Conservation (phyloP, 2,329 filamentous ascomycete species). For the Colletotrichum sublineola region DNA sequence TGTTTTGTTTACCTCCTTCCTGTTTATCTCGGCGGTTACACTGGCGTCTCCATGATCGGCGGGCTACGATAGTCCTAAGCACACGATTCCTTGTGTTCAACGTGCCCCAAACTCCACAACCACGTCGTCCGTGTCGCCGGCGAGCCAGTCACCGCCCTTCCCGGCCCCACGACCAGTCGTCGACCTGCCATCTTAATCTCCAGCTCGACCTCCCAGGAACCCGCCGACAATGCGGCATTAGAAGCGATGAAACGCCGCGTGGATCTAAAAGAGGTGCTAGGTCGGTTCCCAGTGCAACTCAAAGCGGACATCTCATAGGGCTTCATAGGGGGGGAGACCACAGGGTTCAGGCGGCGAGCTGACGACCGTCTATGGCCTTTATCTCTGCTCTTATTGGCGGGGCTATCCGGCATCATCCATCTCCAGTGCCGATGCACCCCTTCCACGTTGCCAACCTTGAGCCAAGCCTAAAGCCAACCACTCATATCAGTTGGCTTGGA, state of each 20-base stretch:
- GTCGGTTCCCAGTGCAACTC: conserved; percentile 27
- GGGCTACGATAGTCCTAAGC: conserved; percentile 26
- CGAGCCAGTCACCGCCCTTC: conserved; percentile 31
- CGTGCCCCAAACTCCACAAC: conserved; percentile 10
- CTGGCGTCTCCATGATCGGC: conserved; percentile 16
- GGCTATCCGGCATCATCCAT: conserved; percentile 20
- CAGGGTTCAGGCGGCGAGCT: conserved; percentile 32
- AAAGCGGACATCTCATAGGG: conserved; percentile 23
- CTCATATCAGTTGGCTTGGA: conserved; percentile 32
- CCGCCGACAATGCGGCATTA: conserved; percentile 26
- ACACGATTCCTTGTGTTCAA: conserved; percentile 23
- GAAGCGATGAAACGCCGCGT: conserved; percentile 32
- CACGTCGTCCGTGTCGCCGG: conserved; percentile 2
- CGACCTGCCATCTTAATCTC: conserved; percentile 31
- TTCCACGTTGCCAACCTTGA: conserved; percentile 10
- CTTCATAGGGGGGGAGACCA: conserved; percentile 29
- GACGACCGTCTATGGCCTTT: conserved; percentile 29
- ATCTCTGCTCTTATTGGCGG: conserved; percentile 36
- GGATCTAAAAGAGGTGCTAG: conserved; percentile 29
- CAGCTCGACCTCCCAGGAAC: conserved; percentile 38
- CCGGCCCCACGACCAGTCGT: conserved; percentile 35
- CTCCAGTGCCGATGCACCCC: conserved; percentile 34
- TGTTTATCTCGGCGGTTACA: conserved; percentile 12
- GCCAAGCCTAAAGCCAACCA: conserved; percentile 31
- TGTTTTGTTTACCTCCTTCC: conserved; percentile 24